Conservation (phyloP, 495 filamentous ascomycete species). For the Trichoderma asperelloides region DNA sequence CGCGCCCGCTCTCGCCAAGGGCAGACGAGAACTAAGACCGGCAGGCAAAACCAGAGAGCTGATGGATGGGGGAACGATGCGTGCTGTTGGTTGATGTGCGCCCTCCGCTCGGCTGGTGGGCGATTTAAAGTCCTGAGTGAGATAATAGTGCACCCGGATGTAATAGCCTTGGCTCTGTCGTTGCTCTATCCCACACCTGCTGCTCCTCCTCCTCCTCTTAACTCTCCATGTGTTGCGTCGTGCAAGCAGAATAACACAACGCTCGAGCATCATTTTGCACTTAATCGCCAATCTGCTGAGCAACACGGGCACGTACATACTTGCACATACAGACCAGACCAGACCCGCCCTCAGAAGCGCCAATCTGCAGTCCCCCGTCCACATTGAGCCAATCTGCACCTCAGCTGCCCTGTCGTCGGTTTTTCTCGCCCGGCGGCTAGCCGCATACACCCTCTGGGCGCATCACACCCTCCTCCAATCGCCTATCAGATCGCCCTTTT, state of each 20-base stretch:
- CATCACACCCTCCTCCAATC: slow-evolving; percentile 4
- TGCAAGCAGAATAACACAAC: not conserved
- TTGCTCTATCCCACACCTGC: not conserved
- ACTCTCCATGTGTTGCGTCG: too few relatives aligned
- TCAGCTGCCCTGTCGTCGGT: not conserved
- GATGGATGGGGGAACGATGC: not conserved
- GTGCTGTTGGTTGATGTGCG: not conserved
- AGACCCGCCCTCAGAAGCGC: not conserved
- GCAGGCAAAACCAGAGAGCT: not conserved
- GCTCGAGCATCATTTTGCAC: not conserved
- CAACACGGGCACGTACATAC: not conserved
- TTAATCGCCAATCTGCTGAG: not conserved
- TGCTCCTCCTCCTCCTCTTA: not conserved
- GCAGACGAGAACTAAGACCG: not conserved
- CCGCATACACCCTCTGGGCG: not conserved
- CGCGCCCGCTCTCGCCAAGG: not conserved
- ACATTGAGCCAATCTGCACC: not conserved
- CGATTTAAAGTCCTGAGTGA: not conserved
- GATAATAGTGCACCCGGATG: slow-evolving; percentile 3
- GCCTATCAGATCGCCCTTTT: not conserved
- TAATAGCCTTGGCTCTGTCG: not conserved
- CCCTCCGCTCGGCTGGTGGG: too few relatives aligned
- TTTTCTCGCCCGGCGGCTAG: not conserved
- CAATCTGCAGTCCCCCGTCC: not conserved
- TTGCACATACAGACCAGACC: not conserved